Base-by-base conservation (phyloP, 306 rosid species). In the Inga leiocalycina region DNA sequence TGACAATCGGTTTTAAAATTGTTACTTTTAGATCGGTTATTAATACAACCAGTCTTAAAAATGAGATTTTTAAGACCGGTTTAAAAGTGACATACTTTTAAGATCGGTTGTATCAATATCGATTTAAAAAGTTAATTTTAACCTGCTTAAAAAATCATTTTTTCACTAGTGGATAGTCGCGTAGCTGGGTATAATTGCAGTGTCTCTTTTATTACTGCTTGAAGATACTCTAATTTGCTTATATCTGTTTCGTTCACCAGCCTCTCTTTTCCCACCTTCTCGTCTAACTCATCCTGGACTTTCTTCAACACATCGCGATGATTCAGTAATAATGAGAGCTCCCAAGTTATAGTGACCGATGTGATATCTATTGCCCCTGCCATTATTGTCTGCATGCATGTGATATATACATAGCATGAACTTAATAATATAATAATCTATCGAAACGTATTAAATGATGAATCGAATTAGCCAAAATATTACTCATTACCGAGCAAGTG, bases 331-430 rank as follows among this genome's bases (percentile, higher is more conserved):
- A 75, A 85, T 0, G 65, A 84, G 0, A 84, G 57, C 24, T 78
- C 74, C 87, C 84, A 80, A 44, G 49, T 78, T 64, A 91, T 15
- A 3, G 91, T 85, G 35, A 88, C 89, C 10, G 89, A 15, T 2
- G 86, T 90, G 0, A 95, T 86, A 49, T 93, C 97, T 0, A 86
- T 68, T 10, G 86, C 92, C 22, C 88, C 95, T 3, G 84, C 16
- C 12, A 89, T 80, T 22, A 92, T 4, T 13, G 1, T 27, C 94
- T 89, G 81, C 84, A 72, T 85, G 80, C 85, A 72, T 89, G 83
- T 84, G 67, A 12, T 45, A 12, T 45, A 3, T 15, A 10, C 13
- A 56, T 49, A n/a, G 9, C 30, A 49, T 49, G 15, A 49, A 5
- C 5, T 49, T 4, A 14, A 49, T 17, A n/a, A 56, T 20, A 10